Evolutionary conservation across 805 yeast genomes (phyloP), one percentile per base, ranked within the genome.

Genomic region (Alloascoidea hylecoeti): DNA sequence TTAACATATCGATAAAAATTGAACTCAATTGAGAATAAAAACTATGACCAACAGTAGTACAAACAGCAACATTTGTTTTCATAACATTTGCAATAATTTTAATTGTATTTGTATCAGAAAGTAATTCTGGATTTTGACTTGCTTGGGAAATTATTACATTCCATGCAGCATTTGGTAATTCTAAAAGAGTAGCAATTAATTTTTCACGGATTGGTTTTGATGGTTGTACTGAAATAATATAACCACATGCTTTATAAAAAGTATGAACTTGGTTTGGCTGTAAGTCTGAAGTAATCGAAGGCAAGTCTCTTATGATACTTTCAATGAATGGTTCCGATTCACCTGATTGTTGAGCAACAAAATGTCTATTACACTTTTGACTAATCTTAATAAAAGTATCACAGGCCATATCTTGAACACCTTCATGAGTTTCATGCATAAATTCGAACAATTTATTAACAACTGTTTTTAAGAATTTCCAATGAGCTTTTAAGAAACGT

Each of bases 371-470:
- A 70, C 98, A 92, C 61, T 92, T 92, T 48, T 75, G 78, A 16
- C 95, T 84, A 57, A 92, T 92, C 58, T 92, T 92, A 55, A 89
- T 89, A 55, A 92, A 92, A 1, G 99, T 92, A 59, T 92, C 99
- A 66, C 98, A 92, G 5, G 99, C 98, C 98, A 92, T 92, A 60
- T 92, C 98, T 63, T 92, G 98, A 44, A 92, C 98, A 64, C 98
- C 98, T 60, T 89, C 99, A 60, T 92, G 99, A n/a, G 96, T 86
- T 68, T 92, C 99, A 64, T 92, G 97, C 99, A 92, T 92, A 53
- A 92, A 92, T 58, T 92, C 98, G 58, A 92, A 92, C 50, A 92
- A 69, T 59, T 92, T 92, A 61, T 84, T 79, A 43, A 92, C 89
- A 34, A 92, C 99, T 0, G 97, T 92, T 58, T 88, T 89, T 56